Evolutionary conservation across 768 basidiomycete genomes (phyloP), one percentile per base, ranked within the genome.

Genomic region (Pleurotus cornucopiae): DNA sequence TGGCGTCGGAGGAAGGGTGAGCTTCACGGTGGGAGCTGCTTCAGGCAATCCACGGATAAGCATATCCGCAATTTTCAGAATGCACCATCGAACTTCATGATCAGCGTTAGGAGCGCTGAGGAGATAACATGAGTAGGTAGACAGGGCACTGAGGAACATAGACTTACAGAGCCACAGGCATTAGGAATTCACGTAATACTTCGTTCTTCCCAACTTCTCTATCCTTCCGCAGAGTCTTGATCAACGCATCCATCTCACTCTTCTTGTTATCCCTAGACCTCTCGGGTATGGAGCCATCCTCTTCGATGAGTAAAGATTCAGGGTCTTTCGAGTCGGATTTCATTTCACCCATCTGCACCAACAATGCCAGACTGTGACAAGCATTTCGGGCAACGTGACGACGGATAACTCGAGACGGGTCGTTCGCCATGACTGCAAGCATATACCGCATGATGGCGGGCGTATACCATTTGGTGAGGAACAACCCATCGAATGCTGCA

Each of bases 401-500:
- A 26, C 91, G 86, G 39, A 99, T 77, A 34, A 82, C 70, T 13
- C 89, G 84, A 2, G 92, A 98, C 6, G 88, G 77, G 66, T 99
- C 97, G 64, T 86, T 81, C 6, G 86, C 83, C 74, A 96, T 86
- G 56, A 97, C 88, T 7, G 91, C 82, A 48, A 96, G 78, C 60
- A 98, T 77, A 65, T 98, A 98, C 12, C 84, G 83, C 83, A 91
- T 89, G 62, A 95, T 85, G 64, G 84, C 81, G 37, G 86, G 85
- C 1, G 86, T 79, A 67, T 92, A 87, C 93, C 94, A 89, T 71
- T 93, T 87, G 56, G 88, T 88, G 67, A 94, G 73, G 77, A 96
- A 87, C 7, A 98, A 78, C 34, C 92, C 91, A 69, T 99, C 97
- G 62, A 99, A 97, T 3, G 97, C 96, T 3, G 91, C 86, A 45